Evolutionary conservation across 2,329 filamentous ascomycete genomes (phyloP).

Genomic region (Coniochaeta ligniaria): DNA sequence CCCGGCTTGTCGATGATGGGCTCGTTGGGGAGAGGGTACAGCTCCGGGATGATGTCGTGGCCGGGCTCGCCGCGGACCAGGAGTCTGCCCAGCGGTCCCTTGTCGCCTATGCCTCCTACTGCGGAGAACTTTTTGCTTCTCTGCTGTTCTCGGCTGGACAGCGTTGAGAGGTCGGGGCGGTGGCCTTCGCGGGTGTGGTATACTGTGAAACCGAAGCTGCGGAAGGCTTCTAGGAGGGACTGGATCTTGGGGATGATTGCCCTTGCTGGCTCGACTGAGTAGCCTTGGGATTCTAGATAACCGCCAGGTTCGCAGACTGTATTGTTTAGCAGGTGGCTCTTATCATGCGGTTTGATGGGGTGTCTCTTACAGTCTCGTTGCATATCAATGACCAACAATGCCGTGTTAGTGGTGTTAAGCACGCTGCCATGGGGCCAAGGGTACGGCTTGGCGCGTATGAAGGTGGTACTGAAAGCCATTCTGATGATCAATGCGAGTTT

Average conservation of each 20-base stretch:
- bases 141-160: conserved; percentile 44
- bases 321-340: neutral
- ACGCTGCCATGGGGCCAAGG: conserved; percentile 37
- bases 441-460: conserved; percentile 21
- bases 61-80: conserved; percentile 50
- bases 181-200: conserved; percentile 25
- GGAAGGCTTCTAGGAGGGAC: conserved; percentile 24
- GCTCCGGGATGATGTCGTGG: conserved; percentile 45
- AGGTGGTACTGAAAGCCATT: neutral
- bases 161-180: conserved; percentile 28
- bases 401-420: conserved; percentile 34
- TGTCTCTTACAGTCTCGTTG: conserved; percentile 28
- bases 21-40: conserved; percentile 17
- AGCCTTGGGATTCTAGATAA: conserved; percentile 30
- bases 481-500: neutral
- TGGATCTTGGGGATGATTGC: conserved; percentile 27
- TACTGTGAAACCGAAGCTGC: conserved; percentile 31
- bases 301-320: conserved; percentile 26
- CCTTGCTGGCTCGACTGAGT: conserved; percentile 21
- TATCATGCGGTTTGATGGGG: conserved; percentile 18
- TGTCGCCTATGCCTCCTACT: conserved; percentile 40
- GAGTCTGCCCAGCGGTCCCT: conserved; percentile 49
- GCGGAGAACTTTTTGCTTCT: conserved; percentile 44
- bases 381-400: conserved; percentile 38
- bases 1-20: conserved; percentile 26